Conservation (phyloP, 2,329 filamentous ascomycete species). For the Orbilia oligospora region DNA sequence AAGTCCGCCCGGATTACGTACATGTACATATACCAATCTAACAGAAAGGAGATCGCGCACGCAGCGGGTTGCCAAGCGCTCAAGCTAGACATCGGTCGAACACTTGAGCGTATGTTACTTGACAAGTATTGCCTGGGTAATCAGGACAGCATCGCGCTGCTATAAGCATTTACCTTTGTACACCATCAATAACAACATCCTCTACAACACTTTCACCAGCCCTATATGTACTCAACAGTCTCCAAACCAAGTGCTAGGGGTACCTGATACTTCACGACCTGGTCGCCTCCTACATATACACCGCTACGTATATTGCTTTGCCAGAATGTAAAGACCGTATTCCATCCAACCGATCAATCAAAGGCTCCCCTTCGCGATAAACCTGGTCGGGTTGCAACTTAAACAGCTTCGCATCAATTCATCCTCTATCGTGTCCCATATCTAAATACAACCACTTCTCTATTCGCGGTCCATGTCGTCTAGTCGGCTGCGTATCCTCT, state of each 20-base stretch:
- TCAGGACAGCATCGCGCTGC: no score
- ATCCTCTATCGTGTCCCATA: background rate
- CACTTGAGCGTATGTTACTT: no score
- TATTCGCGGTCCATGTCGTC: conserved; percentile 40
- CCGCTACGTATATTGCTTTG: background rate
- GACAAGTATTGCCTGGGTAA: no score
- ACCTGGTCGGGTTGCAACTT: background rate
- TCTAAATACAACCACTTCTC: background rate
- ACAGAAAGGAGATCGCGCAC: background rate
- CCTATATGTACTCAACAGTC: no score
- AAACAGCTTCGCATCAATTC: background rate
- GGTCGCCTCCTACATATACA: background rate
- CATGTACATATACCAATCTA: no score
- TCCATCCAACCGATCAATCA: conserved; percentile 4
- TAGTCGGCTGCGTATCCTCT: conserved; percentile 67
- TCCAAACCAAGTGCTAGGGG: background rate
- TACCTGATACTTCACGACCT: background rate
- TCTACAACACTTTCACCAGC: background rate
- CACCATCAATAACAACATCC: background rate
- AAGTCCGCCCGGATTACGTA: no score
- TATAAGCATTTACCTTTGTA: background rate
- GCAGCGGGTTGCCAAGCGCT: background rate
- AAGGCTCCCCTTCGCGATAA: background rate
- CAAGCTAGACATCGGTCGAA: no score
- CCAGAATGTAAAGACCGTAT: conserved; percentile 12